Base-by-base conservation (phyloP, 345 rosid genomes). In the Eucalyptus leucophloia region DNA sequence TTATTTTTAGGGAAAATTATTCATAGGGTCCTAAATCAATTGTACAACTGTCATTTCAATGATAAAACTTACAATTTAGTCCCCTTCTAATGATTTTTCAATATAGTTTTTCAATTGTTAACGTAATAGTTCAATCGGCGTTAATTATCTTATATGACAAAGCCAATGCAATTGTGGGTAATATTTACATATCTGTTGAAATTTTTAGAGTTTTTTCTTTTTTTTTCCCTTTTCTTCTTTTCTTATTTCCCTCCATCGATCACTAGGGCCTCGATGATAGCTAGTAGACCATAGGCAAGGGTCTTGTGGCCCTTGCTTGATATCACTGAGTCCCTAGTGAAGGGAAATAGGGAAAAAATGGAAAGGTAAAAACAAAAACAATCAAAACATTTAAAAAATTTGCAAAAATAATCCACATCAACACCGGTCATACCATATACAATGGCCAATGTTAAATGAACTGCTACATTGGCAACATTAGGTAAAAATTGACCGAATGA, bases 151-250 rank as follows among this genome's bases (percentile, higher is more conserved):
- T 37, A 72, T 2, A 3, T 34, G 14, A 3, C 8, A 72, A 7
- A 1, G 13, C 4, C 0, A 0, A 7, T 14, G 18, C 19, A 14
- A 1, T 0, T 14, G 9, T 65, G 2, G 10, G 32, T 14, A 1
- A 65, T 13, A 30, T 65, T 8, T 65, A 5, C 5, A 2, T 14
- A 7, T 65, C 2, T n/a, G n/a, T 30, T 14, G 19, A n/a, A 65
- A 2, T 65, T 65, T n/a, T 65, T 8, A 0, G 19, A n/a, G 10
- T 62, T 65, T 65, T 62, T 4, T 0, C 1, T 4, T 14, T 4
- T 7, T 14, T 4, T 62, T 1, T 15, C 8, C 1, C 8, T 65
- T 65, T 65, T n/a, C 1, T n/a, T 65, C 9, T n/a, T 65, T n/a
- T n/a, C 19, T 1, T 14, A 65, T n/a, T 65, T 14, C 19, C 77